Percentiles rank a stretch among this genome's conserved stretches.
phyloP scores from a whole-genome alignment of 2,329 filamentous ascomycete species.

The Colletotrichum brevisporum region DNA sequence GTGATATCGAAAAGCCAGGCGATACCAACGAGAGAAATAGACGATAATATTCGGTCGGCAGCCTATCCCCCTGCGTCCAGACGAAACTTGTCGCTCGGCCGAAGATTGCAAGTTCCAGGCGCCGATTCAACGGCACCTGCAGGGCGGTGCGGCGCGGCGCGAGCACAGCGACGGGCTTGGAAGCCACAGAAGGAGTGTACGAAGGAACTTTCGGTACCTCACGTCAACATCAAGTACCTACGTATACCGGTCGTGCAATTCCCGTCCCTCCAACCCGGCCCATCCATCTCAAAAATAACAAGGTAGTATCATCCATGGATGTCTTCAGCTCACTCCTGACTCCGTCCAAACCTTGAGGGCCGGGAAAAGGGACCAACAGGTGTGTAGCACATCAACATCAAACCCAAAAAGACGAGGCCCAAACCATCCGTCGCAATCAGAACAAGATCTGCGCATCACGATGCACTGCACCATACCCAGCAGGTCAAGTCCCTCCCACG shows the following conservation, averaged over 20 bases:
- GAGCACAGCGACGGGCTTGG: background rate
- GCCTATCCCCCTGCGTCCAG: slow-evolving; percentile 28
- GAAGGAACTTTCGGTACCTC: no score
- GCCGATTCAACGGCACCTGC: slow-evolving; percentile 30
- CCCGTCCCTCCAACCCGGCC: slow-evolving; percentile 23
- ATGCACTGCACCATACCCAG: background rate
- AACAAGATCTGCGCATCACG: slow-evolving; percentile 12
- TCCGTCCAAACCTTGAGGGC: slow-evolving; percentile 28
- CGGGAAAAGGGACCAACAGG: slow-evolving; percentile 25
- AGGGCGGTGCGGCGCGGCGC: background rate
- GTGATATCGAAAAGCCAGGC: slow-evolving; percentile 6
- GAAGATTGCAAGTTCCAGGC: slow-evolving; percentile 15
- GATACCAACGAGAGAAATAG: background rate
- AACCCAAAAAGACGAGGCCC: slow-evolving; percentile 18
- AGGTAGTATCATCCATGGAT: no score
- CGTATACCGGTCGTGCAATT: slow-evolving; percentile 31
- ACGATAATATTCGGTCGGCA: slow-evolving; percentile 17
- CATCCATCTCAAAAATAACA: slow-evolving; percentile 11
- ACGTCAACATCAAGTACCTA: background rate
- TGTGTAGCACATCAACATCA: slow-evolving; percentile 21
- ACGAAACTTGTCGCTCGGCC: slow-evolving; percentile 30
- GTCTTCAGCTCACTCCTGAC: slow-evolving; percentile 15
- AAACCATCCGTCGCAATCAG: slow-evolving; percentile 13
- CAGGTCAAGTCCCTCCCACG: background rate
- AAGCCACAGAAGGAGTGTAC: slow-evolving; percentile 1